phyloP scores from a whole-genome alignment of 116 monocot species.

The Papilionanthe hybrid region DNA sequence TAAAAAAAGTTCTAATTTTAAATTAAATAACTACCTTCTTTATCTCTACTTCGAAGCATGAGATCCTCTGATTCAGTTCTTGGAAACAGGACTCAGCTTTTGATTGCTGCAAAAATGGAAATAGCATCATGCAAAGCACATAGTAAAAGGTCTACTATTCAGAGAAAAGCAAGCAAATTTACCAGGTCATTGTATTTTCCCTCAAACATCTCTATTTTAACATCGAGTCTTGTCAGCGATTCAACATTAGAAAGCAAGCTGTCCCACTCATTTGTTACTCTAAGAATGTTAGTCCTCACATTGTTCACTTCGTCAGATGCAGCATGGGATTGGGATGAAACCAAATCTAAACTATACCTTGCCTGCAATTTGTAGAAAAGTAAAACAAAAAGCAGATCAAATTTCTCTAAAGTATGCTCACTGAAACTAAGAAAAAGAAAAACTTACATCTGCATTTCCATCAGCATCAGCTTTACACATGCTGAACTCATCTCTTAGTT shows the following conservation, averaged over 20 bases:
- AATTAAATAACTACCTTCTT: neutral
- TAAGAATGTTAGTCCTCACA: neutral
- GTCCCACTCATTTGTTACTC: neutral
- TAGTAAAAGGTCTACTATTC: neutral
- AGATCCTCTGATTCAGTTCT: conserved; percentile 6
- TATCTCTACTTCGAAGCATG: neutral
- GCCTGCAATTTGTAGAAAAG: neutral
- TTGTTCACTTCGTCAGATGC: neutral
- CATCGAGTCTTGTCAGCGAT: neutral
- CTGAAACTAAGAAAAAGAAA: neutral
- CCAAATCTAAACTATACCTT: neutral
- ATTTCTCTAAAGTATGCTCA: neutral
- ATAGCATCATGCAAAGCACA: neutral
- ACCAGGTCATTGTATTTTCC: conserved; percentile 8
- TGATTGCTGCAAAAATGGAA: neutral
- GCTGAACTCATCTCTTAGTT: conserved; percentile 11
- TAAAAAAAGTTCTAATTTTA: neutral
- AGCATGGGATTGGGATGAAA: neutral
- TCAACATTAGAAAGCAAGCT: conserved; percentile 1
- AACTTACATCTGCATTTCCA: conserved; percentile 16
- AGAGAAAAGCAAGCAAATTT: neutral
- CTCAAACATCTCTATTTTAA: neutral
- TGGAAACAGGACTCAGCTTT: neutral
- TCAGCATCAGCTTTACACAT: conserved; percentile 1
- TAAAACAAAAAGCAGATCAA: neutral